phyloP scores from a whole-genome alignment of 164 flowering plant species.

The Annona squamosa region DNA sequence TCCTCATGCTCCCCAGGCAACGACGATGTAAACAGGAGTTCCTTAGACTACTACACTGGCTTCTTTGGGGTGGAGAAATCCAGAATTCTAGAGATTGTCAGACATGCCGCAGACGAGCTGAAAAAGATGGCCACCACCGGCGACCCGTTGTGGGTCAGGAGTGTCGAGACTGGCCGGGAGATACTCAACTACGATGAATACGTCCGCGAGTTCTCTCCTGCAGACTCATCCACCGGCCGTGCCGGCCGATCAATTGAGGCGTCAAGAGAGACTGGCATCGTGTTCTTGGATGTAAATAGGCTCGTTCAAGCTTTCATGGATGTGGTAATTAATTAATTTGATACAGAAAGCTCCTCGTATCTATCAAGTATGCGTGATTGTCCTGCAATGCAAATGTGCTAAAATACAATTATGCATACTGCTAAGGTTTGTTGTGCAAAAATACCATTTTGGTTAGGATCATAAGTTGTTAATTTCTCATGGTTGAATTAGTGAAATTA shows the following conservation, averaged over 20 bases:
- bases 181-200: slow-evolving; percentile 97
- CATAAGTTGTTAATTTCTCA: too few species aligned
- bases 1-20: slow-evolving; percentile 55
- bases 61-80: slow-evolving; percentile 74
- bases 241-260: slow-evolving; percentile 72
- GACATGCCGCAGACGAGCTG: slow-evolving; percentile 63
- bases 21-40: slow-evolving; percentile 55
- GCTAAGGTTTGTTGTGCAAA: too few species aligned
- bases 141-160: slow-evolving; percentile 84
- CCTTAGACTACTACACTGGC: slow-evolving; percentile 68
- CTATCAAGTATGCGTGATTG: too few species aligned
- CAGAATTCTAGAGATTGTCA: slow-evolving; percentile 49
- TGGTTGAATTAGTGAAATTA: too few species aligned
- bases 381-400: too few species aligned
- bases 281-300: slow-evolving; percentile 66
- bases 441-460: too few species aligned
- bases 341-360: neutral
- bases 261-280: slow-evolving; percentile 74
- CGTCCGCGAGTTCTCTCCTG: slow-evolving; percentile 42
- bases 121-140: slow-evolving; percentile 68
- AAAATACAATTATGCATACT: too few species aligned
- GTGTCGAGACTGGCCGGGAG: slow-evolving; percentile 91
- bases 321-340: slow-evolving; percentile 38
- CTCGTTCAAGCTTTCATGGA: slow-evolving; percentile 83
- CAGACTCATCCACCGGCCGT: slow-evolving; percentile 20